phyloP scores from a whole-genome alignment of 75 land plant genomes.

The Selaginella tamariscina region DNA sequence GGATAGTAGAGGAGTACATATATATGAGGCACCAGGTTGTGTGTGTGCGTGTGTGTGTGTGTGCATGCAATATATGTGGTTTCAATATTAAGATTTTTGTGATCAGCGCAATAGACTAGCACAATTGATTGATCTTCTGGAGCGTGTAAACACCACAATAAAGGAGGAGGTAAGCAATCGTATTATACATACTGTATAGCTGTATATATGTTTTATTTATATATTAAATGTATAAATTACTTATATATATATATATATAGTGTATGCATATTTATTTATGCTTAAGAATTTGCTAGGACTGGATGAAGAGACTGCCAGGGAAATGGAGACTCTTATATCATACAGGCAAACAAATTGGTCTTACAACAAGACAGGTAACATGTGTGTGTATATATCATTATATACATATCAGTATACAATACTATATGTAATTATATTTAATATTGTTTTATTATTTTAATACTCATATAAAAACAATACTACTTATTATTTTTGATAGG shows the following conservation, averaged over 20 bases:
- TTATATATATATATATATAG: background rate
- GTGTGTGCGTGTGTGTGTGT: too few relatives aligned
- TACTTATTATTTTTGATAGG: slow-evolving; percentile 15
- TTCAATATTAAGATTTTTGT: background rate
- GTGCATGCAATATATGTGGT: background rate
- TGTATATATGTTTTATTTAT: background rate
- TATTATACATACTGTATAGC: background rate
- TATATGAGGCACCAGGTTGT: slow-evolving; percentile 75
- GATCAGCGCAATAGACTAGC: slow-evolving; percentile 57
- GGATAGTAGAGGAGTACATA: slow-evolving; percentile 85
- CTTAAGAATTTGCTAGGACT: too few relatives aligned
- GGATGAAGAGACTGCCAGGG: slow-evolving; percentile 58
- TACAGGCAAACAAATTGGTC: slow-evolving; percentile 73
- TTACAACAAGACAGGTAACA: slow-evolving; percentile 56
- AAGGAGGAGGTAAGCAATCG: slow-evolving; percentile 38
- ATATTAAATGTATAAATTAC: background rate
- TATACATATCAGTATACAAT: too few relatives aligned
- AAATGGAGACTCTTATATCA: slow-evolving; percentile 72
- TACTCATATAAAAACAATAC: background rate
- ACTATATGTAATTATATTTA: too few relatives aligned
- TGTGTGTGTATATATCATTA: too few relatives aligned
- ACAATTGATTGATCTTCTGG: slow-evolving; percentile 73
- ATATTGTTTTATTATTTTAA: too few relatives aligned
- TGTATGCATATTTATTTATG: slow-evolving; percentile 11
- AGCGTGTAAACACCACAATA: slow-evolving; percentile 63